Evolutionary conservation across 202 grass and related monocot genomes (phyloP), one percentile per base, ranked within the genome.

Genomic region (Dendrocalamus latiflorus): DNA sequence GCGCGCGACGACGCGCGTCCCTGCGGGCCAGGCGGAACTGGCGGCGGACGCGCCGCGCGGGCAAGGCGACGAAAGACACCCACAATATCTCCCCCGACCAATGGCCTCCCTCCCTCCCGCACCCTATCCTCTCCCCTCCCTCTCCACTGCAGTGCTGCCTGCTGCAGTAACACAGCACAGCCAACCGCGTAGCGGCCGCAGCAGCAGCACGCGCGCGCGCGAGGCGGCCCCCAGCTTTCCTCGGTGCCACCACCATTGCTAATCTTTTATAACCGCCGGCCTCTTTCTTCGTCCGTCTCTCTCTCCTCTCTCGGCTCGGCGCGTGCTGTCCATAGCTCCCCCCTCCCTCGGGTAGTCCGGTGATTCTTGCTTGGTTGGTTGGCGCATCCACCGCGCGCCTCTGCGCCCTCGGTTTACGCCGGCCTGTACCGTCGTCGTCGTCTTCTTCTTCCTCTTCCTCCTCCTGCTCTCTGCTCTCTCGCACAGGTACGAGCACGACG

Each of bases 51-150:
- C 68, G 37, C 83, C 17, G 22, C 9, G 1, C 0, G 1, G 28
- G 80, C 44, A 22, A 43, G 25, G 17, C 75, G 83, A 72, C 67
- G 67, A 79, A 36, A 11, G 54, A 9, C 83, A 25, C 47, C 84
- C 60, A 62, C 20, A 89, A 83, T 86, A 83, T 89, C 90, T 92
- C 53, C 86, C 75, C 74, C 60, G 81, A 80, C 86, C 90, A 92
- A 86, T 92, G 79, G 64, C 85, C 60, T 79, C 53, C 58, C 72
- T 72, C 65, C 77, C 39, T 33, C 81, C 17, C 83, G 54, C 76
- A 76, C 76, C 72, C 86, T 77, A 79, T 80, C 73, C 72, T 72
- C 69, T 37, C 70, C 36, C 6, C 16, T 36, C 50, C 12, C 13
- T 9, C 38, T 41, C 42, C 42, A 11, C 2, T 43, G 42, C 42